These are phyloP conservation scores for Gastrodia elata DNA, from an alignment of 106 monocot species.

Conservation along the genomic window DNA sequence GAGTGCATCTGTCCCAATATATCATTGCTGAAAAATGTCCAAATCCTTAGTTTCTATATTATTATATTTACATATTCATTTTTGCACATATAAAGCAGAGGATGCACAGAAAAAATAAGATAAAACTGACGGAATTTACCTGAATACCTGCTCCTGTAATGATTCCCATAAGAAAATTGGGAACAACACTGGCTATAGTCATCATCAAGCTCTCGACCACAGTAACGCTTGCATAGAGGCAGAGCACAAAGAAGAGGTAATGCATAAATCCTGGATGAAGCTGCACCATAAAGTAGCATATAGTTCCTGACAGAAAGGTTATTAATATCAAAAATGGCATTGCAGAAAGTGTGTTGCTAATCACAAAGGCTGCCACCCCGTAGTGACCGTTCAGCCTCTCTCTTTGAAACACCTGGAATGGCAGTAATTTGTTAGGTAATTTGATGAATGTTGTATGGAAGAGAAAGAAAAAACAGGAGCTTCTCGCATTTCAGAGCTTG, in stretches of 20 bases:
- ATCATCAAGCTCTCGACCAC: constrained; percentile 95
- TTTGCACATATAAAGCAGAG: no score
- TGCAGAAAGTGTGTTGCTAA: constrained; percentile 76
- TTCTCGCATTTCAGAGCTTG: constrained; percentile 16
- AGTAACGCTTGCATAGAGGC: constrained; percentile 64
- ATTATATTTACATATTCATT: no score
- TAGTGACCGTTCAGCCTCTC: constrained; percentile 92
- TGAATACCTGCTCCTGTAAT: constrained; percentile 82
- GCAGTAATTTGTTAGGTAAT: not conserved
- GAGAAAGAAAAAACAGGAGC: no score
- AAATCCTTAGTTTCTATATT: no score
- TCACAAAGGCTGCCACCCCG: constrained; percentile 72
- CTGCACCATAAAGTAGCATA: constrained; percentile 83
- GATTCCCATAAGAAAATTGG: constrained; percentile 89
- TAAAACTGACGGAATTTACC: constrained; percentile 20
- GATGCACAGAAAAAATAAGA: not conserved
- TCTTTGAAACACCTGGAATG: constrained; percentile 74
- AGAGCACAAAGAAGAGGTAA: constrained; percentile 67
- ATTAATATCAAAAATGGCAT: constrained; percentile 74
- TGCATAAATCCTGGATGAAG: constrained; percentile 76
- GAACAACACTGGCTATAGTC: constrained; percentile 76
- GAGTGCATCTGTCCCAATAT: no score
- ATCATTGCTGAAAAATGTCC: no score
- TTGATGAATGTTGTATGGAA: no score
- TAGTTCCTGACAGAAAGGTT: constrained; percentile 57